A percentile compares a stretch with the other conserved stretches of the same genome.
Conservation (phyloP, 352 stramenopile species). For the Phytophthora citrophthora region DNA sequence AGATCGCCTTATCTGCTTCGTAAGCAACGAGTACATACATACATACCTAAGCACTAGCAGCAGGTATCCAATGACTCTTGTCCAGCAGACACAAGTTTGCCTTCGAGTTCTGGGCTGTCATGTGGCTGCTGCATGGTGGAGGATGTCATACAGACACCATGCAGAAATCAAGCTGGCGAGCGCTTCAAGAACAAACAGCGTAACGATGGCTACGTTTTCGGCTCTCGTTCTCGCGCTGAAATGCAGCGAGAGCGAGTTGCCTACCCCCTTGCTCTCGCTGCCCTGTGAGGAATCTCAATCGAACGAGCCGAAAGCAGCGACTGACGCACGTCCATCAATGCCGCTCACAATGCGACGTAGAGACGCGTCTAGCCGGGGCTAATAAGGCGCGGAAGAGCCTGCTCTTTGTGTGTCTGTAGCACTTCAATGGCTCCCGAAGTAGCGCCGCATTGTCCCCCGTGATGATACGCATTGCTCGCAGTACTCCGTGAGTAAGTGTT, state of each 20-base stretch:
- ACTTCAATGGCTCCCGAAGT: slow-evolving; percentile 19
- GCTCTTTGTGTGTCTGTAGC: slow-evolving; percentile 5
- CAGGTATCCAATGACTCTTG: slow-evolving; percentile 3
- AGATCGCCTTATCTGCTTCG: not conserved
- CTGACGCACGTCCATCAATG: slow-evolving; percentile 31
- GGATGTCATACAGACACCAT: slow-evolving; percentile 8
- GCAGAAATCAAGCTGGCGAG: slow-evolving; percentile 1
- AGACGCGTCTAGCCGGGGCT: slow-evolving; percentile 12
- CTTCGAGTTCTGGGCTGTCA: slow-evolving; percentile 23
- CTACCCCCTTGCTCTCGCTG: not conserved
- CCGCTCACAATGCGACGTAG: slow-evolving; percentile 32
- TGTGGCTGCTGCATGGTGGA: not conserved
- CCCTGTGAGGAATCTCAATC: slow-evolving; percentile 12
- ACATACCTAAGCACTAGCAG: not conserved
- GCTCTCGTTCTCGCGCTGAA: slow-evolving; percentile 7
- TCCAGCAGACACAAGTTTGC: slow-evolving; percentile 8
- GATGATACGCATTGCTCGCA: not conserved
- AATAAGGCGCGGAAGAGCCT: slow-evolving; percentile 20
- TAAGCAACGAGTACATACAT: no score
- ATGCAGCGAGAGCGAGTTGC: slow-evolving; percentile 3
- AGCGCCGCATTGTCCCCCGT: not conserved
- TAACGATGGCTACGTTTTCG: slow-evolving; percentile 29
- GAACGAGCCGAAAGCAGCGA: slow-evolving; percentile 3
- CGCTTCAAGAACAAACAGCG: slow-evolving; percentile 16
- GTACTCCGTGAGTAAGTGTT: slow-evolving; percentile 1